These are phyloP conservation scores for Gaeumannomyces tritici DNA, from an alignment of 2,329 filamentous ascomycete genomes.

Conservation along the genomic window DNA sequence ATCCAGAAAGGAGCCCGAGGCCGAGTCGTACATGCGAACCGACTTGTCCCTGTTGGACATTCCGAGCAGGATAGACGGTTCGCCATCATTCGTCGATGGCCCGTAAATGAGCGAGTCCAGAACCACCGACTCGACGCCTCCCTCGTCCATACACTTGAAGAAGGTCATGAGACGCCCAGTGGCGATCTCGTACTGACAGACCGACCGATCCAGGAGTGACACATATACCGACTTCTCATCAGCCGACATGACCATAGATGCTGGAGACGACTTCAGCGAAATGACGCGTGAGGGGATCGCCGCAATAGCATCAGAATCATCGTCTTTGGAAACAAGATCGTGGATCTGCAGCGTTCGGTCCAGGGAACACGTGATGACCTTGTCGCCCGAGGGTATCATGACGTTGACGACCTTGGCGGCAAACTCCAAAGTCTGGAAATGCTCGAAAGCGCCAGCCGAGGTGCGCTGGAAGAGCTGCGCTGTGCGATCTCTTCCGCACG, in stretches of 20 bases:
- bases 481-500: constrained; percentile 81
- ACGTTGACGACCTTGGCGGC: constrained; percentile 71
- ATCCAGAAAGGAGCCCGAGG: constrained; percentile 67
- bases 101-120: constrained; percentile 66
- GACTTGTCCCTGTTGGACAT: constrained; percentile 94
- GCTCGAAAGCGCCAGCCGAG: constrained; percentile 50
- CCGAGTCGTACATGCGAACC: constrained; percentile 76
- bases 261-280: constrained; percentile 75
- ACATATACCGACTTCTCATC: constrained; percentile 51
- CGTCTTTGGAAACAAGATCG: constrained; percentile 63
- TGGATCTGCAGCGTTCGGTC: constrained; percentile 82
- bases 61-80: constrained; percentile 64
- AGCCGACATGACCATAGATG: constrained; percentile 67
- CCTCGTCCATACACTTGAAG: constrained; percentile 78
- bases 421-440: constrained; percentile 91
- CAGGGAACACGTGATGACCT: constrained; percentile 74
- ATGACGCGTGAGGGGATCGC: constrained; percentile 72
- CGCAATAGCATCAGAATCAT: constrained; percentile 55
- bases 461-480: constrained; percentile 73
- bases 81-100: constrained; percentile 39
- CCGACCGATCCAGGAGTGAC: constrained; percentile 49
- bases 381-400: constrained; percentile 65
- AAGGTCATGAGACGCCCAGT: constrained; percentile 60
- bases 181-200: constrained; percentile 52
- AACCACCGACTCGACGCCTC: constrained; percentile 71